Base-by-base conservation (phyloP, 257 asterid species). In the Avicennia marina region DNA sequence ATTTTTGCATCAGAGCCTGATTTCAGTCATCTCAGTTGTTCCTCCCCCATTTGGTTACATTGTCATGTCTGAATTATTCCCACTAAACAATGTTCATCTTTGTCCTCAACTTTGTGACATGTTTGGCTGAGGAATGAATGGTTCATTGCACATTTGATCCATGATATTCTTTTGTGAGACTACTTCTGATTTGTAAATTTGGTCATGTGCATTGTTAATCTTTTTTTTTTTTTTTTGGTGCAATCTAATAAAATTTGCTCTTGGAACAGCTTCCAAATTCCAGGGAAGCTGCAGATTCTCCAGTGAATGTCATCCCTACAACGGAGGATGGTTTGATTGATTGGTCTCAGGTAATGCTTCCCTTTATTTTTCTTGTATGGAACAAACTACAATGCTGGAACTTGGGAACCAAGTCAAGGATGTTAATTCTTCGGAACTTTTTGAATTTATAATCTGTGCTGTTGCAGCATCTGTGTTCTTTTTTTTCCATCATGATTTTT, bases 291-390 rank as follows among this genome's bases (percentile, higher is more conserved):
- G 45, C 78, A 47, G 67, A 75, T 63, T 78, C 97, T 73, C 84
- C 94, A 15, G 86, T 82, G 65, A 71, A 67, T 56, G 73, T 78
- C 65, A 93, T 93, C 70, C 99, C 99, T 38, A 67, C 65, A 55
- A 89, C 88, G 8, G 75, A 79, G 73, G 78, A 71, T 54, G 96
- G 96, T 62, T 80, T 66, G 68, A 70, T 93, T 58, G 96, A 93
- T 70, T 93, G 99, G 99, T 93, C 99, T 13, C 88, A 89, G 70
- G 99, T 81, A 73, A 73, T 74, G 43, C 24, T 46, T 59, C 67
- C 49, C 32, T 38, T 42, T 40, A 29, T 40, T 32, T 64, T 48
- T 36, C 58, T 27, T 40, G 22, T 47, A 42, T 39, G 11, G 3
- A 57, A 29, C 21, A 62, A 49, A 47, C 44, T 45, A 39, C 53